Evolutionary conservation across 768 basidiomycete species (phyloP).

Genomic region (Lactarius psammicola): DNA sequence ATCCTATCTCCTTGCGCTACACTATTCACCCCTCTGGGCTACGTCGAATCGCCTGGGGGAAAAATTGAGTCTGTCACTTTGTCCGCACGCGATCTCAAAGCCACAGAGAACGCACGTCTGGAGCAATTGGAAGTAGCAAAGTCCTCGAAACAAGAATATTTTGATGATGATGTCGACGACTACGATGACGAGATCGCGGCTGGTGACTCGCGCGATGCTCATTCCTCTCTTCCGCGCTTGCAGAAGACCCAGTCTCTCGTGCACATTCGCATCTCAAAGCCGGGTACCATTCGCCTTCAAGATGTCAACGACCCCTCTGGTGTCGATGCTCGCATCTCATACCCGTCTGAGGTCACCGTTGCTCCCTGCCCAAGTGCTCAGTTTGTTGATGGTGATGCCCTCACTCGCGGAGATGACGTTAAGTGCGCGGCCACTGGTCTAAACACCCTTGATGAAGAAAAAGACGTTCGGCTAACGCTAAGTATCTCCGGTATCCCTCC

Average conservation of each 20-base stretch:
- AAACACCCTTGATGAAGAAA: conserved; percentile 52
- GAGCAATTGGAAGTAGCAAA: conserved; percentile 48
- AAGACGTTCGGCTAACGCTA: conserved; percentile 55
- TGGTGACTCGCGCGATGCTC: conserved; percentile 24
- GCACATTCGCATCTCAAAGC: conserved; percentile 68
- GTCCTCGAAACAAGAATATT: conserved; percentile 41
- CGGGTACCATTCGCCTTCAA: conserved; percentile 74
- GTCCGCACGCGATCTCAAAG: conserved; percentile 60
- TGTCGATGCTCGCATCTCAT: conserved; percentile 69
- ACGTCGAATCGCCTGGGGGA: conserved; percentile 40
- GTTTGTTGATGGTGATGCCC: conserved; percentile 50
- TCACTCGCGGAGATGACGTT: conserved; percentile 43
- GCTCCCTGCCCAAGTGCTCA: conserved; percentile 81
- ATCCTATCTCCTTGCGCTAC: conserved; percentile 68
- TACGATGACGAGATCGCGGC: conserved; percentile 50
- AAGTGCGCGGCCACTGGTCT: conserved; percentile 50
- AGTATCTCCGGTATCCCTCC: conserved; percentile 73
- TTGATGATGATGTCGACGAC: conserved; percentile 71
- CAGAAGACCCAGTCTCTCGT: conserved; percentile 73
- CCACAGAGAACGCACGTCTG: conserved; percentile 58
- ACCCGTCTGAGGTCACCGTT: conserved; percentile 61
- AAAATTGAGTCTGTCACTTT: conserved; percentile 33
- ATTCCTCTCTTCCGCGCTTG: conserved; percentile 46
- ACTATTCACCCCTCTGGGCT: conserved; percentile 65
- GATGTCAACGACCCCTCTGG: conserved; percentile 67